Conservation (phyloP, 2,329 filamentous ascomycete species). For the Berkeleyomyces basicola region DNA sequence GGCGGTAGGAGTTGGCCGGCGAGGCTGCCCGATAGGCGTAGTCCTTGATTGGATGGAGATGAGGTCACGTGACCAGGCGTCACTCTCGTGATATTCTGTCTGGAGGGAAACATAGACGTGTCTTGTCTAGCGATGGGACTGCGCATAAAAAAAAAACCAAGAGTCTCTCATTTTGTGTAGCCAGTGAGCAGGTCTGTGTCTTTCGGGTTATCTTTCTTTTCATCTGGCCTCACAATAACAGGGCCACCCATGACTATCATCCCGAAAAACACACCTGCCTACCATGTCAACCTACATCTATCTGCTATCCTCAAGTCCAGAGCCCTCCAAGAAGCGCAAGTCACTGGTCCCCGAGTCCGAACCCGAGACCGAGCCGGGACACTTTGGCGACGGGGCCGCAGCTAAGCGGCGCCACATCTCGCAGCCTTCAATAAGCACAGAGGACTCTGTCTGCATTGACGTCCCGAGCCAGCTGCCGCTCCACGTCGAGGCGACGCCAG, state of each 20-base stretch:
- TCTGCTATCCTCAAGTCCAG: slow-evolving; percentile 3
- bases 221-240: neutral
- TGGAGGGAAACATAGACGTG: neutral
- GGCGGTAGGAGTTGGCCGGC: no score
- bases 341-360: neutral
- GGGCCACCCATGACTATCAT: neutral
- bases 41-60: no score
- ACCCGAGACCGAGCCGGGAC: neutral
- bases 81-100: neutral
- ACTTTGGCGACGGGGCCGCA: neutral
- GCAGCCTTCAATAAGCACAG: neutral
- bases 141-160: neutral
- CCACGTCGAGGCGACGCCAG: neutral
- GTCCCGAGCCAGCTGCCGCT: neutral
- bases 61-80: neutral
- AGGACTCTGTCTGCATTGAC: neutral
- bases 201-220: neutral
- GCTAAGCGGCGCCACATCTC: neutral
- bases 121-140: neutral
- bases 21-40: no score
- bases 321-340: neutral
- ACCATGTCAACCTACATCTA: neutral
- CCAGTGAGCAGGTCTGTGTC: neutral
- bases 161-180: neutral
- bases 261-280: neutral